Base-by-base conservation (phyloP, 163 green algal genomes). In the Coccomyxa subellipsoidea region DNA sequence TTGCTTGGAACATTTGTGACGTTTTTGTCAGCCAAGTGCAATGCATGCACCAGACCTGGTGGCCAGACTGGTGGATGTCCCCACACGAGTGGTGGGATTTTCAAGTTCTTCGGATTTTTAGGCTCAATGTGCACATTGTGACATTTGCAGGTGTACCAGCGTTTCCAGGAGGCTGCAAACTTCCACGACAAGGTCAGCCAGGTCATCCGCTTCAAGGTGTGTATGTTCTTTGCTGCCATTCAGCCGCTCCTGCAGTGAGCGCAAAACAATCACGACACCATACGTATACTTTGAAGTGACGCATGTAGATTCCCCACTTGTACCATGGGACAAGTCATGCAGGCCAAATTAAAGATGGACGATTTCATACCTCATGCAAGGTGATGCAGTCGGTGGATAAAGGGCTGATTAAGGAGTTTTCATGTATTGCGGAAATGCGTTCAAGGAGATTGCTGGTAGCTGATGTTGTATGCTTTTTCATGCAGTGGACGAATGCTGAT, bases 111-210 rank as follows among this genome's bases (percentile, higher is more conserved):
- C n/a, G n/a, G n/a, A n/a, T n/a, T n/a, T n/a, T n/a, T n/a, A n/a
- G n/a, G n/a, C n/a, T n/a, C n/a, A n/a, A n/a, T 75, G 23, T 75
- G 66, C 18, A 35, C 23, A 75, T 35, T 15, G 7, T 75, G 66
- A 66, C 47, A 18, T 18, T 66, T 73, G 18, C 71, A 77, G 71
- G 71, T 40, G 34, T 40, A 53, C 34, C 71, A 77, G 71, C 71
- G 71, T 1, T 25, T 40, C n/a, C 31, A 47, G 21, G 71, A 77
- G 71, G 21, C 71, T 23, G 15, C 34, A n/a, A 77, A 77, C 71
- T 40, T 77, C 12, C 32, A 53, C 9, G 71, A 39, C 71, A 77
- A 77, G 71, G 71, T 40, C 10, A 47, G n/a, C 21, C 31, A 40
- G 21, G 18, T 77, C 32, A 25, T 39, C 32, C 35, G 4, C 71